Evolutionary conservation across 306 rosid species (phyloP).

Genomic region (Mimosa bimucronata): DNA sequence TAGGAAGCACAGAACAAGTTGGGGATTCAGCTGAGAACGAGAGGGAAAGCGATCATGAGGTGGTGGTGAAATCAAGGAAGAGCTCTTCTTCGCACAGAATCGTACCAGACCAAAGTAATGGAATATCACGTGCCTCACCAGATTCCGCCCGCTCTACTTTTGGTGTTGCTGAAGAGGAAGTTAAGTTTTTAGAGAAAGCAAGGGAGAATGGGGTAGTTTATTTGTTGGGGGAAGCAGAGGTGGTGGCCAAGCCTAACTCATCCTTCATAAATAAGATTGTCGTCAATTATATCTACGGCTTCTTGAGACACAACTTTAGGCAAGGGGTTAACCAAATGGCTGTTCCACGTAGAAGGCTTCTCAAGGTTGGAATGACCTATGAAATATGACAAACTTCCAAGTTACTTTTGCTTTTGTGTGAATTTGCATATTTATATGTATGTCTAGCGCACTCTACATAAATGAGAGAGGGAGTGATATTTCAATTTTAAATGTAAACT

Average conservation of each 20-base stretch:
- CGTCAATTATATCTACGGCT: conserved; percentile 60
- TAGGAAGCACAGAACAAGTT: conserved; percentile 1
- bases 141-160: conserved; percentile 38
- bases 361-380: conserved; percentile 65
- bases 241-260: conserved; percentile 62
- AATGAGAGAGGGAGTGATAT: neutral
- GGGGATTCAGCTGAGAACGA: neutral
- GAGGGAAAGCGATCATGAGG: neutral
- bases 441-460: neutral
- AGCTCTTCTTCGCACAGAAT: conserved; percentile 39
- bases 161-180: conserved; percentile 59
- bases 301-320: conserved; percentile 72
- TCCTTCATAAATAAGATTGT: conserved; percentile 68
- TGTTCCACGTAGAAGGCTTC: conserved; percentile 61
- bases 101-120: conserved; percentile 2
- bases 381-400: conserved; percentile 30
- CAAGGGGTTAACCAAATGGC: conserved; percentile 59
- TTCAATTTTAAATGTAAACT: too few species aligned
- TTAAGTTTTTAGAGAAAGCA: conserved; percentile 57
- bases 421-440: neutral
- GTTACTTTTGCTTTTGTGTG: neutral
- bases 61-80: neutral
- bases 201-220: conserved; percentile 72
- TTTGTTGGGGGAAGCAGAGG: conserved; percentile 74
- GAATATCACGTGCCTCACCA: conserved; percentile 11